phyloP scores from a whole-genome alignment of 2,329 filamentous ascomycete genomes.

The Bipolaris gigantea region DNA sequence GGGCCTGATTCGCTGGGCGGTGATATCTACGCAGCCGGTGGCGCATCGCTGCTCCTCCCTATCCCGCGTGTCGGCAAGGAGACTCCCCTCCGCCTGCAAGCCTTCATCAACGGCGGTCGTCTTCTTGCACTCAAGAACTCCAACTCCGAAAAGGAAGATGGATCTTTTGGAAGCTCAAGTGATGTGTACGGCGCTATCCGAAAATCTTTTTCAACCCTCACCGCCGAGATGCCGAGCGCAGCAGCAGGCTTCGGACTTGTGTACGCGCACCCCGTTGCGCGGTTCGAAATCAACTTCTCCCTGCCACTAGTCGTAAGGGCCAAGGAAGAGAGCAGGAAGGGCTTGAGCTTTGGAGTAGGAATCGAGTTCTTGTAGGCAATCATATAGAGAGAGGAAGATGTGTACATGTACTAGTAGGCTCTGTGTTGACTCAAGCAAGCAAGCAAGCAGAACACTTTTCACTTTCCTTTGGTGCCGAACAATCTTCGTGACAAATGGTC shows the following conservation, averaged over 20 bases:
- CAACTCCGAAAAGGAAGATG: conserved; percentile 47
- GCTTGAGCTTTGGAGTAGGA: conserved; percentile 91
- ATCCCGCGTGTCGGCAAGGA: conserved; percentile 80
- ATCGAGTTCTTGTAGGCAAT: conserved; percentile 81
- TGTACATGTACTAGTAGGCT: conserved; percentile 12
- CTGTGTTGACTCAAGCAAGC: conserved; percentile 2
- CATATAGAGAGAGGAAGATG: neutral
- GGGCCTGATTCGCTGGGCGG: conserved; percentile 84
- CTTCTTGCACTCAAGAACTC: conserved; percentile 71
- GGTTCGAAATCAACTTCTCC: conserved; percentile 96
- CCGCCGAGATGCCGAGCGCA: conserved; percentile 76
- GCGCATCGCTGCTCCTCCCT: conserved; percentile 81
- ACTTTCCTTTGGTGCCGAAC: neutral
- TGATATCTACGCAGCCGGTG: conserved; percentile 87
- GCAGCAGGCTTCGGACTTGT: conserved; percentile 88
- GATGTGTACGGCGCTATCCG: conserved; percentile 59
- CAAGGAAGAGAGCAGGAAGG: conserved; percentile 87
- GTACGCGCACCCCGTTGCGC: conserved; percentile 89
- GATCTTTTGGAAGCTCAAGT: conserved; percentile 50
- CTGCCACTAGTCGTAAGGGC: conserved; percentile 78
- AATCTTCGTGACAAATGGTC: neutral
- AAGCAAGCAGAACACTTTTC: conserved; percentile 10
- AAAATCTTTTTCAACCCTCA: conserved; percentile 69
- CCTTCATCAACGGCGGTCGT: conserved; percentile 88
- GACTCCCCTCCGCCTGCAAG: conserved; percentile 81